Evolutionary conservation across 805 yeast genomes (phyloP), one percentile per base, ranked within the genome.

Genomic region (Saccharomycopsis schoenii): DNA sequence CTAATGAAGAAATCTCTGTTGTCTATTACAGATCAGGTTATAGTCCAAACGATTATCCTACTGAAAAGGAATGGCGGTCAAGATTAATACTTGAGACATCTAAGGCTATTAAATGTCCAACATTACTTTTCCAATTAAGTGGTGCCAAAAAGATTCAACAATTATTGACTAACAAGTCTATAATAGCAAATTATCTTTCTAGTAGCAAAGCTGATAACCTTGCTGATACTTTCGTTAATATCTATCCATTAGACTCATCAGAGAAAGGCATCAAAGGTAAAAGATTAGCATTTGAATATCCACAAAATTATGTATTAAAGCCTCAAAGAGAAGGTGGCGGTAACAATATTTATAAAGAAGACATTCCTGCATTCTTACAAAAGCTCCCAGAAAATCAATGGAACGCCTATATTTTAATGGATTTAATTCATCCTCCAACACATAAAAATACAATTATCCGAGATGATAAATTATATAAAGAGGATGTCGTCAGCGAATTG

Each of bases 311-410:
- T 70, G 99, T 94, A 0, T 78, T 94, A 67, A 94, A 94, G 70
- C 99, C 99, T 3, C 99, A 94, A 73, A 82, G 99, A 76, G 99
- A 94, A 76, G 99, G 99, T 47, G 99, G 99, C 55, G 99, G 99
- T 19, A 91, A 94, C 72, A 94, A 94, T 71, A 82, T 94, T 60
- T 94, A 94, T 73, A 88, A 89, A 68, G 83, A 83, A 42, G 88
- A 89, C 67, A 94, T 94, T 61, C 97, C 97, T 1, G 76, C 64
- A 0, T 93, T 89, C 68, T 74, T 94, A 67, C 69, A 77, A 12
- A 66, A 75, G 0, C 68, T 89, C 11, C 83, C 85, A 11, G 83
- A 86, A 68, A 74, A 77, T 19, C 88, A 87, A 43, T 93, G 97
- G 97, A 84, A 83, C 25, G 96, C 90, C 0, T 94, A 91, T 71